Percentiles rank a stretch among this genome's conserved stretches.
Evolutionary conservation across 2,329 filamentous ascomycete species (phyloP).

Genomic region (Fonsecaea monophora): DNA sequence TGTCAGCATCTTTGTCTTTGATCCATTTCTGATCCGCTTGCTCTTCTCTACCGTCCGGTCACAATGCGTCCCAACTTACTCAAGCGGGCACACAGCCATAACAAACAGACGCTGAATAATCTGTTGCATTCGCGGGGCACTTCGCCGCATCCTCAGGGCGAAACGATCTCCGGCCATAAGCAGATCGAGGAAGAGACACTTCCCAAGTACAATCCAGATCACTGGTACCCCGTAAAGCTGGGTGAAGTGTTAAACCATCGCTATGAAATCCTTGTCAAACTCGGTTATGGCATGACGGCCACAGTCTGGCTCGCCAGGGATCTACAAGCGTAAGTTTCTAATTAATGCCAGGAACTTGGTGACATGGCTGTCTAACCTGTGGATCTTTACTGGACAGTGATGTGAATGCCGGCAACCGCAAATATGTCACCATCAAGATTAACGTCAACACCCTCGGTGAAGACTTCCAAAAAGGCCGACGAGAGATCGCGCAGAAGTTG

Average conservation of each 20-base stretch:
- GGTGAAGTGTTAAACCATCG: conserved; percentile 48
- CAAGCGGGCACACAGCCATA: conserved; percentile 35
- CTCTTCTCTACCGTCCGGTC: neutral
- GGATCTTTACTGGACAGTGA: conserved; percentile 19
- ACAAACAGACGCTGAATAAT: conserved; percentile 31
- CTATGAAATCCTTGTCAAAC: conserved; percentile 51
- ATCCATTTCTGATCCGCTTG: conserved; percentile 7
- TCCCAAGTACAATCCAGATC: conserved; percentile 45
- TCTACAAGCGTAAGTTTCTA: conserved; percentile 40
- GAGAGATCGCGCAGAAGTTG: conserved; percentile 46
- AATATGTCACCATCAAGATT: conserved; percentile 48
- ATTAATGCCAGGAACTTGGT: neutral
- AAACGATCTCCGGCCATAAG: conserved; percentile 37
- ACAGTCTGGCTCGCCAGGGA: conserved; percentile 55
- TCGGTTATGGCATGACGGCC: conserved; percentile 52
- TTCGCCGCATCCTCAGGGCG: conserved; percentile 36
- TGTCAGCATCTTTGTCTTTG: conserved; percentile 8
- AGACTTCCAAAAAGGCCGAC: conserved; percentile 38
- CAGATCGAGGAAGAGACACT: conserved; percentile 51
- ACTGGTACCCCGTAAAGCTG: conserved; percentile 50
- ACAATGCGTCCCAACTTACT: conserved; percentile 33
- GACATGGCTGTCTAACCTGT: neutral
- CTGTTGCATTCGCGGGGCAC: conserved; percentile 31
- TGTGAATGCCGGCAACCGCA: conserved; percentile 30
- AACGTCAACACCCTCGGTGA: conserved; percentile 43